These are phyloP conservation scores for Wickerhamiella kurtzmanii DNA, from an alignment of 805 yeast species.

Conservation along the genomic window DNA sequence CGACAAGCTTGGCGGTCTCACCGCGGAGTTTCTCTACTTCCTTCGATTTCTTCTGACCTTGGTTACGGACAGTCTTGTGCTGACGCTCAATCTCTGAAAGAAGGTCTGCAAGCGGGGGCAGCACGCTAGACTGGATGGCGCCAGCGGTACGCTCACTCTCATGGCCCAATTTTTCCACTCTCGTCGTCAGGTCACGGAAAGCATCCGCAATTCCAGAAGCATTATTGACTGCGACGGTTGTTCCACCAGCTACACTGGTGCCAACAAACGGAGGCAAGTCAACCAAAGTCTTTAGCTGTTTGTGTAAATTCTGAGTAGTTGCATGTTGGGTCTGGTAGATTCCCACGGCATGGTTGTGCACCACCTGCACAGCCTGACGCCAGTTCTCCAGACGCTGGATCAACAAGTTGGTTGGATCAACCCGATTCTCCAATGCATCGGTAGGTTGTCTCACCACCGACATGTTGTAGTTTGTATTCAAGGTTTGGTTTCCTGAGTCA, in stretches of 20 bases:
- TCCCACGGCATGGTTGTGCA: slow-evolving; percentile 22
- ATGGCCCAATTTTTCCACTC: slow-evolving; percentile 24
- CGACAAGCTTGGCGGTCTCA: slow-evolving; percentile 29
- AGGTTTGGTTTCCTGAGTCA: too few relatives aligned
- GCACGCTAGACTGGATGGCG: slow-evolving; percentile 24
- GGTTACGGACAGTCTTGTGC: slow-evolving; percentile 28
- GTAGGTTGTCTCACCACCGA: slow-evolving; percentile 4
- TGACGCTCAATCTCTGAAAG: slow-evolving; percentile 30
- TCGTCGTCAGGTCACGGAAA: slow-evolving; percentile 22
- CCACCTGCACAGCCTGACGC: slow-evolving; percentile 22
- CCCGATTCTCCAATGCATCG: slow-evolving; percentile 9
- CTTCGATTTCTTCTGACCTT: slow-evolving; percentile 26
- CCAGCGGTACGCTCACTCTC: slow-evolving; percentile 29
- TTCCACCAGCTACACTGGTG: slow-evolving; percentile 8
- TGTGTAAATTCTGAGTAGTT: slow-evolving; percentile 21
- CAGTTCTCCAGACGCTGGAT: slow-evolving; percentile 27
- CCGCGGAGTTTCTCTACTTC: slow-evolving; percentile 26
- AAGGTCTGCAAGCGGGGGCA: slow-evolving; percentile 32
- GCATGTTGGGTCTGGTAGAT: slow-evolving; percentile 20
- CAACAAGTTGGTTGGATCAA: slow-evolving; percentile 27
- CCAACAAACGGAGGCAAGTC: slow-evolving; percentile 27
- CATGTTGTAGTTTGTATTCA: background rate
- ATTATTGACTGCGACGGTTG: background rate
- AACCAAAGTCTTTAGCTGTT: slow-evolving; percentile 22
- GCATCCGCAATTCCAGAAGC: slow-evolving; percentile 20